Evolutionary conservation across 2,329 filamentous ascomycete species (phyloP), one percentile per base, ranked within the genome.

Genomic region (Cadophora sp.): DNA sequence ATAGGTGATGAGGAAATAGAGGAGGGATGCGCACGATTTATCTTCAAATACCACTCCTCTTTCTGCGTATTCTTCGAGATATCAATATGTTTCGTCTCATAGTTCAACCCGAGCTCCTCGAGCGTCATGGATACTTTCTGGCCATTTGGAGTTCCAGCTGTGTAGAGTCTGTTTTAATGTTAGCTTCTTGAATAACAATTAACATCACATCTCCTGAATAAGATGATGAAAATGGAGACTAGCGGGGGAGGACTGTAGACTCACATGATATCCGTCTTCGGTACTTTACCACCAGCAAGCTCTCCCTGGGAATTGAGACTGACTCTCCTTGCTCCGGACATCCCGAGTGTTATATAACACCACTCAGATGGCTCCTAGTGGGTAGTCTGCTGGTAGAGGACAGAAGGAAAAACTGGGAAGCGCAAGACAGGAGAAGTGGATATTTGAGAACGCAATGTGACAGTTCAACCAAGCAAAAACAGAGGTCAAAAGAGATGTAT

Each of bases 111-210:
- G 6, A 96, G 84, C 80, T 96, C 93, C 80, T 96, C 92, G 22
- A 97, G 82, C 9, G 91, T 84, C 71, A 96, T 96, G 65, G 91
- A 93, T 66, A 92, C 85, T 79, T 96, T 96, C 83, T 95, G 90
- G 71, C 93, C 93, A 79, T 97, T 97, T 59, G 93, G 92, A 62
- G 93, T 97, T 74, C 88, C 85, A 9, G 86, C 84, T 16, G 93
- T 96, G 82, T 96, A 96, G 36, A 97, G 87, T 51, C 89, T 91
- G n/a, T 1, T 6, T 18, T 2, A 9, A 74, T 53, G 20, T 58
- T n/a, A 58, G n/a, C n/a, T 48, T 8, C n/a, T 4, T 20, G 41
- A 6, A 45, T 45, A 45, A 14, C 41, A 6, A 6, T 45, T n/a
- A 13, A 13, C 18, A 45, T n/a, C 6, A 18, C 5, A 20, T 18